phyloP scores from a whole-genome alignment of 129 eudicot genomes.

The Helichrysum umbraculigerum region DNA sequence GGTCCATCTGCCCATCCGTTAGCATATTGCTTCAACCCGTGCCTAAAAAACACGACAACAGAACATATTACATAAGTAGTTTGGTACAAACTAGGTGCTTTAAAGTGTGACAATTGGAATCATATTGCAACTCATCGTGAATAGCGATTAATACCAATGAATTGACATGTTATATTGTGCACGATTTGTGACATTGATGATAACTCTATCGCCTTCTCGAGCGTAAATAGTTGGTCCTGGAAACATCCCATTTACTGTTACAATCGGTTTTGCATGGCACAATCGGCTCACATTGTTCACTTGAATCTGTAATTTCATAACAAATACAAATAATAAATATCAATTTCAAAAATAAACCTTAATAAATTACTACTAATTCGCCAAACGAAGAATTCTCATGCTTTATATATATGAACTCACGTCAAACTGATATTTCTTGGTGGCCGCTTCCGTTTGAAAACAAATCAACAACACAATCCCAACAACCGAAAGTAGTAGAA shows the following conservation, averaged over 20 bases:
- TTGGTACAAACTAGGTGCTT: neutral
- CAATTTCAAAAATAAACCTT: neutral
- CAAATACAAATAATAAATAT: neutral
- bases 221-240: conserved; percentile 59
- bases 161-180: conserved; percentile 46
- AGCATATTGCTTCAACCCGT: conserved; percentile 46
- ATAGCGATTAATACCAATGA: conserved; percentile 36
- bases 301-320: conserved; percentile 36
- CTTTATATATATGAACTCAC: conserved; percentile 21
- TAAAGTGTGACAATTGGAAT: neutral
- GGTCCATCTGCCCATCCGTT: conserved; percentile 66
- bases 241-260: conserved; percentile 46
- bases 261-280: conserved; percentile 56
- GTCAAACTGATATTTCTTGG: conserved; percentile 49
- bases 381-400: neutral
- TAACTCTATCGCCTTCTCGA: conserved; percentile 52
- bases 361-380: neutral
- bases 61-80: neutral
- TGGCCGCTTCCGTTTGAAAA: conserved; percentile 35
- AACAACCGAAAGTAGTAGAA: conserved; percentile 7
- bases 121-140: neutral
- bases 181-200: conserved; percentile 41
- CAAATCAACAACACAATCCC: conserved; percentile 19
- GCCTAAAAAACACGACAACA: conserved; percentile 31
- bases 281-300: conserved; percentile 54